Percentiles rank a stretch among this genome's conserved stretches.
Evolutionary conservation across 2,329 filamentous ascomycete species (phyloP).

Genomic region (Didymella exigua): DNA sequence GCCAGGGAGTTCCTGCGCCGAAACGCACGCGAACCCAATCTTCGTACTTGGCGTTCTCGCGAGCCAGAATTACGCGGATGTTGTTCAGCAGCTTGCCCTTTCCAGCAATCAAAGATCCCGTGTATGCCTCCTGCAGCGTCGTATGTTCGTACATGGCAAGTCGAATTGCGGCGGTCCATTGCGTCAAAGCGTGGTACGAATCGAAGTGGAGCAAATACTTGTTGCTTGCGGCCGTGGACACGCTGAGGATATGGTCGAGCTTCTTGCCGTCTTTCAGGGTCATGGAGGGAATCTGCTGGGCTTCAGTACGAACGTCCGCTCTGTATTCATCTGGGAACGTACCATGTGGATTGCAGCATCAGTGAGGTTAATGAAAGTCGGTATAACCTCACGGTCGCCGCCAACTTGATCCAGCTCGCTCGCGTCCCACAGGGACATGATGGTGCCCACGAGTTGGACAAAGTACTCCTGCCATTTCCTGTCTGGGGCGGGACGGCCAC

Average conservation of each 20-base stretch:
- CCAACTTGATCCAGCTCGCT: constrained; percentile 86
- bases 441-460: constrained; percentile 92
- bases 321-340: constrained; percentile 27
- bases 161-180: constrained; percentile 95
- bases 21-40: constrained; percentile 97
- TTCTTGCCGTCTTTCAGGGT: constrained; percentile 85
- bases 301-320: constrained; percentile 22
- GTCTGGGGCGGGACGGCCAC: constrained; percentile 83
- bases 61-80: constrained; percentile 86
- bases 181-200: constrained; percentile 86
- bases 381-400: constrained; percentile 81
- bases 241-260: constrained; percentile 90
- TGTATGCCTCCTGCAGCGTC: constrained; percentile 93
- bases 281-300: constrained; percentile 66
- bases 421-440: constrained; percentile 94
- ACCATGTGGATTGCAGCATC: constrained; percentile 99
- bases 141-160: constrained; percentile 94
- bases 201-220: constrained; percentile 96
- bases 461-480: constrained; percentile 96
- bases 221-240: constrained; percentile 94
- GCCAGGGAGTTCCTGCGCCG: constrained; percentile 93
- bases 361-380: constrained; percentile 94
- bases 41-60: constrained; percentile 75
- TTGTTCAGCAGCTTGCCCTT: constrained; percentile 90
- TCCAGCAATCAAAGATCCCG: constrained; percentile 90